A percentile compares a stretch with the other conserved stretches of the same genome.
phyloP scores from a whole-genome alignment of 768 basidiomycete genomes.

The Phylloporus sp. region DNA sequence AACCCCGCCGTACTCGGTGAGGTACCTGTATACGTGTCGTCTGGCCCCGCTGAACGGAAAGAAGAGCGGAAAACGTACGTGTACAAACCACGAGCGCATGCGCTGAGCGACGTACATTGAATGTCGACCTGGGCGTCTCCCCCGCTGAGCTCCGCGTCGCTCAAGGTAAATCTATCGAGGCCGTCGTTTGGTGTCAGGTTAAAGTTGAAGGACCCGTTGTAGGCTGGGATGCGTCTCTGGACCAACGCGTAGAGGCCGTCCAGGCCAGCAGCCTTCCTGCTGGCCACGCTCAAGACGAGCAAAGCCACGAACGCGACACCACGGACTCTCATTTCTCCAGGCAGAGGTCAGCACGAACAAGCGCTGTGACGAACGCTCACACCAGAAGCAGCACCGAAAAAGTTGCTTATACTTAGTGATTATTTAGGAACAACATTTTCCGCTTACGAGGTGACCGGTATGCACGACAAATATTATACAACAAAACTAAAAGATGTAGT shows the following conservation, averaged over 20 bases:
- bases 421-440: too few relatives aligned
- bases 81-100: constrained; percentile 37
- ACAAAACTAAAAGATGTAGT: too few relatives aligned
- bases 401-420: too few relatives aligned
- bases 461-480: too few relatives aligned
- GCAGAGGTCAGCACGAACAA: too few relatives aligned
- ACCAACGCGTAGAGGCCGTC: constrained; percentile 34
- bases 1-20: constrained; percentile 34
- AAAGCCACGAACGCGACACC: not conserved
- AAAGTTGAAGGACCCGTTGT: constrained; percentile 33
- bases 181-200: constrained; percentile 18
- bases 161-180: constrained; percentile 32
- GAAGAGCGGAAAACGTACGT: constrained; percentile 24
- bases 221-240: constrained; percentile 34
- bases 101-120: constrained; percentile 34
- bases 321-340: not conserved
- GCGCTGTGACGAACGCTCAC: too few relatives aligned
- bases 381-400: too few relatives aligned
- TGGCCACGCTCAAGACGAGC: not conserved
- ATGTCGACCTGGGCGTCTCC: constrained; percentile 24
- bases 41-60: too few relatives aligned
- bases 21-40: constrained; percentile 24
- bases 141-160: constrained; percentile 18
- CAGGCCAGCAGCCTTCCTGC: constrained; percentile 6
- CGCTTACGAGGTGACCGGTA: too few relatives aligned